phyloP scores from a whole-genome alignment of 768 basidiomycete genomes.

The Stropharia rugosoannulata region DNA sequence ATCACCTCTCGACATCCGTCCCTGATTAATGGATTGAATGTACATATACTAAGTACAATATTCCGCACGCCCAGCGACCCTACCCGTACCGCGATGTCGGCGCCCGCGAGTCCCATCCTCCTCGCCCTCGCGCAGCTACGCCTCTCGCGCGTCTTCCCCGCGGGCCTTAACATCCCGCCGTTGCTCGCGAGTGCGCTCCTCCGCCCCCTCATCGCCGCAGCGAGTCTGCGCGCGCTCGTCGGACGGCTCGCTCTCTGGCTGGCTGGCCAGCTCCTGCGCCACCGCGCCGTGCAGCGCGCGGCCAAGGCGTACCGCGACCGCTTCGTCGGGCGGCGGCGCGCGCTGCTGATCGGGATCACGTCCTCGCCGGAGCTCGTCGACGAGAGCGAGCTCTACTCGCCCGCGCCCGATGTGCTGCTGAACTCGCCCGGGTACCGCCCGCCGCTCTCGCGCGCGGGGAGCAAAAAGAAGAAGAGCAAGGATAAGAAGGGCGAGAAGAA shows the following conservation, averaged over 20 bases:
- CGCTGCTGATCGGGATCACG: neutral
- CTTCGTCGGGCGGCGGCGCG: neutral
- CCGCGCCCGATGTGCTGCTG: neutral
- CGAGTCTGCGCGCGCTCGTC: neutral
- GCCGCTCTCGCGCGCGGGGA: neutral
- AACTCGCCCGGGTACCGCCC: neutral
- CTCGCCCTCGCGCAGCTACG: neutral
- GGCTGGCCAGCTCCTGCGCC: neutral
- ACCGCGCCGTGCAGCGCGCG: neutral
- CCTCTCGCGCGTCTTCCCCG: neutral
- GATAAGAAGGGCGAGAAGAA: neutral
- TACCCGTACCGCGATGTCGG: neutral
- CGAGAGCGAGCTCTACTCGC: neutral
- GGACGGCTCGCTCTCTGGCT: neutral
- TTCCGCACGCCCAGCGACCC: too few relatives aligned
- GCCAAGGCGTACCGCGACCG: neutral
- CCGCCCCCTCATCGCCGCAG: neutral
- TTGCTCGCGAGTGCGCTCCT: neutral
- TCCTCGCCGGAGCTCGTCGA: neutral
- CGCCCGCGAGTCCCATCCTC: neutral
- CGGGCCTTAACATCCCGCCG: neutral
- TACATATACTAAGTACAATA: too few relatives aligned
- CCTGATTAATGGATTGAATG: too few relatives aligned
- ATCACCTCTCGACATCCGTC: too few relatives aligned
- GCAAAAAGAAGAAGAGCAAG: neutral